phyloP scores from a whole-genome alignment of 2,329 filamentous ascomycete species.

The Pseudogymnoascus sp. region DNA sequence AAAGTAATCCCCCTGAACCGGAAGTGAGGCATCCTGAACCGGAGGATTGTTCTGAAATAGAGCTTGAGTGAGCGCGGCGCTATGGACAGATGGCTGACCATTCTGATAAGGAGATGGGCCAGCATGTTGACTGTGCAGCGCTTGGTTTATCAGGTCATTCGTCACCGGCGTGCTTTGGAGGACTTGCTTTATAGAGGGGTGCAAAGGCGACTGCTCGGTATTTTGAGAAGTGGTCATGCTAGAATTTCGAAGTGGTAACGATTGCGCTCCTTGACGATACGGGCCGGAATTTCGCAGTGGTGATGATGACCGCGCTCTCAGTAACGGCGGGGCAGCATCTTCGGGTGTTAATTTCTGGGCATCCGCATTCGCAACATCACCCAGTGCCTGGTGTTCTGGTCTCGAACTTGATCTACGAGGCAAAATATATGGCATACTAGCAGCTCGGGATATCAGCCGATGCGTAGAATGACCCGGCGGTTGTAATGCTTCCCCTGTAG shows the following conservation, averaged over 20 bases:
- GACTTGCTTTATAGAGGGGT: background rate
- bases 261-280: background rate
- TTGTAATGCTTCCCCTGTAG: background rate
- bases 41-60: background rate
- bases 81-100: background rate
- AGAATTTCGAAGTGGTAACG: background rate
- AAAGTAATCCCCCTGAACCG: no score
- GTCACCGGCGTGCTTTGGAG: background rate
- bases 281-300: background rate
- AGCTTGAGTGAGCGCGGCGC: background rate
- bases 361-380: background rate
- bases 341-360: background rate
- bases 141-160: background rate
- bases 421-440: background rate
- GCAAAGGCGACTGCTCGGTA: background rate
- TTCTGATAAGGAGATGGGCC: background rate
- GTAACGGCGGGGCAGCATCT: background rate
- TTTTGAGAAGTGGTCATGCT: background rate
- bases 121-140: background rate
- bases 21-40: background rate
- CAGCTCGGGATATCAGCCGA: background rate
- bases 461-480: background rate
- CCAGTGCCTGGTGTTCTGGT: background rate
- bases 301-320: background rate
- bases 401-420: background rate